Evolutionary conservation across 352 stramenopile species (phyloP).

Genomic region (Thalassiosira delicatula): DNA sequence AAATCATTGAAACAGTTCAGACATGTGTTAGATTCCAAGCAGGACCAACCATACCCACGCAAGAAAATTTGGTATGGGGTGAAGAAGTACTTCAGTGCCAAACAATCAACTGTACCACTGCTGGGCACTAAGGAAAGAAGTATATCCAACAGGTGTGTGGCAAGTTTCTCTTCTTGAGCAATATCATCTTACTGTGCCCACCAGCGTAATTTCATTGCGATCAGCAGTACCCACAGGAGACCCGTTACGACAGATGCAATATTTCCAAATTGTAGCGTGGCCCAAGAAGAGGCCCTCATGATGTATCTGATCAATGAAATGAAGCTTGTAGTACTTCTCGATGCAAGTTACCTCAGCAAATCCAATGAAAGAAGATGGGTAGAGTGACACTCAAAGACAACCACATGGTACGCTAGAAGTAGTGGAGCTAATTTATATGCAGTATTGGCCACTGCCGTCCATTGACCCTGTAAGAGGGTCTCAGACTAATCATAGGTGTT

Average conservation of each 20-base stretch:
- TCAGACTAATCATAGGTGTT: too few species aligned
- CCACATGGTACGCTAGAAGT: too few species aligned
- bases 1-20: conserved; percentile 17
- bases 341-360: conserved; percentile 46
- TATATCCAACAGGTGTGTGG: too few species aligned
- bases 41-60: conserved; percentile 10
- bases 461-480: too few species aligned
- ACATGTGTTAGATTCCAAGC: neutral
- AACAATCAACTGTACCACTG: neutral
- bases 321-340: conserved; percentile 36
- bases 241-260: neutral
- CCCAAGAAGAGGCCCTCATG: conserved; percentile 50
- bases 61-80: conserved; percentile 44
- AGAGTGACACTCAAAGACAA: too few species aligned
- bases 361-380: conserved; percentile 28
- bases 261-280: conserved; percentile 25
- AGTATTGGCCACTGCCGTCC: too few species aligned
- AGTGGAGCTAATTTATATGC: too few species aligned
- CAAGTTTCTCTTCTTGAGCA: too few species aligned
- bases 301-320: conserved; percentile 39
- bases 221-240: conserved; percentile 43
- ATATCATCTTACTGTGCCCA: conserved; percentile 36
- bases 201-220: conserved; percentile 42
- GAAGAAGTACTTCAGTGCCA: conserved; percentile 57
- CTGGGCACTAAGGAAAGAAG: too few species aligned